phyloP scores from a whole-genome alignment of 306 rosid species.

The Cicer chorassanicum region DNA sequence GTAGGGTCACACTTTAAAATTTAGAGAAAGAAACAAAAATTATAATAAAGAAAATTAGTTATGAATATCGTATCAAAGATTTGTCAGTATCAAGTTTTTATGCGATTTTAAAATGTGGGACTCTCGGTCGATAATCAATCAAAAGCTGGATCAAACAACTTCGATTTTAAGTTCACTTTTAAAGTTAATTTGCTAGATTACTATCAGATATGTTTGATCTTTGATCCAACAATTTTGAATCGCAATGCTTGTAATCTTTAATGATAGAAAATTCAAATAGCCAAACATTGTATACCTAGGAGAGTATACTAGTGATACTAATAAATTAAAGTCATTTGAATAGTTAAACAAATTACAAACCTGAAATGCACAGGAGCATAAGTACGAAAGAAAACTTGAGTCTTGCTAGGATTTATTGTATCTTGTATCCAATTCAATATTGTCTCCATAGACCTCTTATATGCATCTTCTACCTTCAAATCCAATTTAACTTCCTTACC shows the following conservation, averaged over 20 bases:
- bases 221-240: neutral
- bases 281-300: neutral
- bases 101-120: too few species aligned
- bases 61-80: too few species aligned
- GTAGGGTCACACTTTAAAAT: too few species aligned
- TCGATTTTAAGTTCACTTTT: neutral
- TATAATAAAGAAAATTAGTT: too few species aligned
- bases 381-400: constrained; percentile 79
- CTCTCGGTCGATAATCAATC: too few species aligned
- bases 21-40: too few species aligned
- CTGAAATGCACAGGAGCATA: constrained; percentile 93
- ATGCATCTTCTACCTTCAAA: constrained; percentile 80
- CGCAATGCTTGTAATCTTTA: neutral
- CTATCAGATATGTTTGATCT: neutral
- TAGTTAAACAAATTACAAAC: constrained; percentile 48
- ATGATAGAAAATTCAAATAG: too few species aligned
- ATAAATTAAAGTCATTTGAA: constrained; percentile 13
- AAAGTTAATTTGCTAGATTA: neutral
- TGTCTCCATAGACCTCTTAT: constrained; percentile 63
- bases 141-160: neutral
- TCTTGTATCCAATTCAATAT: constrained; percentile 68
- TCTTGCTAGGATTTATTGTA: constrained; percentile 59
- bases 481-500: constrained; percentile 63
- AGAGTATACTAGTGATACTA: neutral
- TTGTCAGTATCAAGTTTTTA: too few species aligned